Conservation (phyloP, 345 rosid genomes). For the Microthlaspi erraticum region DNA sequence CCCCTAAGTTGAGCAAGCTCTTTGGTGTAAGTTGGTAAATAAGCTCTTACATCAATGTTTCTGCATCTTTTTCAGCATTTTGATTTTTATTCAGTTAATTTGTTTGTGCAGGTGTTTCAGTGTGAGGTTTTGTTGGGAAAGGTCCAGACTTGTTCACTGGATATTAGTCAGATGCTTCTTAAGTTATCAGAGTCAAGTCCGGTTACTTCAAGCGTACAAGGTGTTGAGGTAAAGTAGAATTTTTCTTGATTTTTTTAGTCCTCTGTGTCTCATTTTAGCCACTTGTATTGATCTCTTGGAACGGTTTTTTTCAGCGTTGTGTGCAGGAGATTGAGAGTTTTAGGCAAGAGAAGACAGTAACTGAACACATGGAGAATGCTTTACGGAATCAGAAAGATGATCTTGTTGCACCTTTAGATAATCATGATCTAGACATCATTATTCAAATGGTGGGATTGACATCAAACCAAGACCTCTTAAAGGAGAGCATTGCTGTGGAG, state of each 20-base stretch:
- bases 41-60: constrained; percentile 10
- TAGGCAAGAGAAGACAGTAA: constrained; percentile 50
- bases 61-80: not conserved
- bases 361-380: constrained; percentile 57
- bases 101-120: constrained; percentile 58
- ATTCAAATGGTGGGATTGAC: constrained; percentile 62
- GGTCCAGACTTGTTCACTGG: constrained; percentile 65
- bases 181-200: constrained; percentile 56
- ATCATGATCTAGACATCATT: constrained; percentile 52
- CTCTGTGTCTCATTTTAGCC: constrained; percentile 21
- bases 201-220: constrained; percentile 52
- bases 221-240: constrained; percentile 58
- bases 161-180: constrained; percentile 60
- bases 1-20: constrained; percentile 76
- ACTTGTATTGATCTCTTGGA: constrained; percentile 40
- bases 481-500: constrained; percentile 83
- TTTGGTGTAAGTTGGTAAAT: constrained; percentile 59
- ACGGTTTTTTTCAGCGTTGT: constrained; percentile 55
- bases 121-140: constrained; percentile 59
- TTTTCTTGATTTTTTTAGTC: not conserved
- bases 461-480: constrained; percentile 70
- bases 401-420: constrained; percentile 48
- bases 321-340: constrained; percentile 65
- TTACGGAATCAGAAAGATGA: constrained; percentile 57
- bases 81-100: not conserved